phyloP scores from a whole-genome alignment of 2,329 filamentous ascomycete species.

The Sporothrix variecibatus region DNA sequence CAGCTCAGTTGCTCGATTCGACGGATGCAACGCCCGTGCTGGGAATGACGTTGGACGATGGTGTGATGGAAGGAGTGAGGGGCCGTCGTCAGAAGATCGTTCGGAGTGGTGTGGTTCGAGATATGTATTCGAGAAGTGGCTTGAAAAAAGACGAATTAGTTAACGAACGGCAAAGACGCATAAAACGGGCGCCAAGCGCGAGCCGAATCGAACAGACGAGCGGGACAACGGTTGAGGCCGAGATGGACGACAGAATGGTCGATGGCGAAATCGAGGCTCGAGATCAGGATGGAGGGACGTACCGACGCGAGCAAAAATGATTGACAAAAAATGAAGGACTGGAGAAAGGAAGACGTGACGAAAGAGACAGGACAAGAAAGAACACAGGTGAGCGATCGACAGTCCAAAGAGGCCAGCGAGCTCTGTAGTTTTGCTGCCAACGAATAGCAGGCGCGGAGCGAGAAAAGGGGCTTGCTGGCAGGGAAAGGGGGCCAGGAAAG shows the following conservation, averaged over 20 bases:
- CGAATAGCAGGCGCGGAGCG: conserved; percentile 15
- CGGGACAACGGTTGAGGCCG: neutral
- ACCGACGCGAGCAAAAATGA: neutral
- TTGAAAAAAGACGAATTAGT: neutral
- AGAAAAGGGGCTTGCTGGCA: conserved; percentile 23
- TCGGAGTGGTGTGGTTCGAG: conserved; percentile 2
- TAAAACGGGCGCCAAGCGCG: neutral
- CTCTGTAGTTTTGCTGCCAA: neutral
- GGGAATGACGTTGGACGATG: neutral
- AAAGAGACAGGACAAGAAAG: conserved; percentile 1
- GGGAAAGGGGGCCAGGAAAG: conserved; percentile 16
- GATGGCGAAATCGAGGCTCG: neutral
- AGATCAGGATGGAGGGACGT: neutral
- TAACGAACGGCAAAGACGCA: neutral
- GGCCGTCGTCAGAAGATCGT: neutral
- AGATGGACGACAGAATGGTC: neutral
- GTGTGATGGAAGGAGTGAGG: conserved; percentile 8
- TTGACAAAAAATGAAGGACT: neutral
- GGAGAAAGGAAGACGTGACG: neutral
- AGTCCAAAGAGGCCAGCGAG: conserved; percentile 13
- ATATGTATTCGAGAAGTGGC: neutral
- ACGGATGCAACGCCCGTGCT: neutral
- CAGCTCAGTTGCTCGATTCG: neutral
- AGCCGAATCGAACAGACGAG: neutral
- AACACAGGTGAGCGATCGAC: conserved; percentile 14